Base-by-base conservation (phyloP, 78 protist genomes). In the Pelomyxa schiedti region DNA sequence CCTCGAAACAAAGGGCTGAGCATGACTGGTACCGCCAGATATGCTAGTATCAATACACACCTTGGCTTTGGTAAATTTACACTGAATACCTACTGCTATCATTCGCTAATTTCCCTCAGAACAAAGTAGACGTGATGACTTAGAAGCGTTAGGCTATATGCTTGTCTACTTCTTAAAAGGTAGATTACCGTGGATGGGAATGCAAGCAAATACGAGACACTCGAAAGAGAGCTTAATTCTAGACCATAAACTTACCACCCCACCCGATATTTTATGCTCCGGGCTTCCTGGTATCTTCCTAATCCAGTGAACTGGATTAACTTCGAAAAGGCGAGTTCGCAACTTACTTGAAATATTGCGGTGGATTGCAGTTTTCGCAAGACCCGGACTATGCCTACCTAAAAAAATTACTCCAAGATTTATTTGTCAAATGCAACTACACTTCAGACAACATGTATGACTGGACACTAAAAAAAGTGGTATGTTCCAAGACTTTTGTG, bases 151-250 rank as follows among this genome's bases (percentile, higher is more conserved):
- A 35, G 95, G 93, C 28, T 94, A 93, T 41, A 90, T 92, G 39
- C 72, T 94, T 39, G 77, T 96, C 82, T 96, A 92, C 83, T 93
- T 96, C 76, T 65, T 84, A 71, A 72, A 90, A 26, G 97, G 99
- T 36, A 22, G 69, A 36, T 80, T 97, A 39, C 99, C 99, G 63
- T 97, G 99, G 99, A 98, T 95, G 73, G 96, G 96, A 1, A 76
- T 94, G 63, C 76, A 83, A 52, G 98, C 97, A 2, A 79, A 74
- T 40, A 93, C 90, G 26, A 92, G 92, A 86, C 65, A 88, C 70
- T 92, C 91, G 41, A 97, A 97, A 76, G 93, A 97, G 80, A 95
- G 90, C 72, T 84, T 75, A 78, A 95, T 97, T 67, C 64, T 74
- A 22, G 96, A 93, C 81, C 81, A 83, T 69, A 96, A 96, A 76